These are phyloP conservation scores for Hygrocybe coccinea DNA, from an alignment of 768 basidiomycete genomes.

Conservation along the genomic window DNA sequence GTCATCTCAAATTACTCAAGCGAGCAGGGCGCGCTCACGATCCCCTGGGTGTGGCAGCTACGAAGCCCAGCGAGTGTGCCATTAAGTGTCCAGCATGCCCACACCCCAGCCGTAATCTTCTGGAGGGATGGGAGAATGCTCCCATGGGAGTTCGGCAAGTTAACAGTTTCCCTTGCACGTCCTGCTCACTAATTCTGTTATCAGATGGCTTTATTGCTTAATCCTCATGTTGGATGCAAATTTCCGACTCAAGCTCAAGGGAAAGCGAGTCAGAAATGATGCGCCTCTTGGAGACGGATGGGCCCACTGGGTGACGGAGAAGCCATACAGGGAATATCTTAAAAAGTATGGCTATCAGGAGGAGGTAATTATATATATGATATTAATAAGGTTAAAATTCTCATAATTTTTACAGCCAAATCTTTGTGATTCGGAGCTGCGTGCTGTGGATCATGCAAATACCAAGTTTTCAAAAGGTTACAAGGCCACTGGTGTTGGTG, in stretches of 20 bases:
- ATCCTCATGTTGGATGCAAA: conserved; percentile 31
- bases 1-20: conserved; percentile 20
- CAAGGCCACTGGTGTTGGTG: conserved; percentile 26
- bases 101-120: conserved; percentile 17
- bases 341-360: conserved; percentile 4
- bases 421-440: conserved; percentile 11
- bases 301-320: conserved; percentile 17
- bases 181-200: neutral
- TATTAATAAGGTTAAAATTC: neutral
- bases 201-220: conserved; percentile 25
- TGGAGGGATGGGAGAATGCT: conserved; percentile 10
- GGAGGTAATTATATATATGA: conserved; percentile 5
- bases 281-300: conserved; percentile 15
- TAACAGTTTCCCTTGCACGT: neutral
- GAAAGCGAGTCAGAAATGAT: conserved; percentile 21
- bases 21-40: conserved; percentile 20
- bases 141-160: neutral
- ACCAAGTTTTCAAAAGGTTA: conserved; percentile 10
- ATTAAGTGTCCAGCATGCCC: conserved; percentile 26
- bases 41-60: conserved; percentile 1
- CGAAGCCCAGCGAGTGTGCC: conserved; percentile 14
- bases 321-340: conserved; percentile 6
- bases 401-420: neutral
- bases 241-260: conserved; percentile 26
- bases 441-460: conserved; percentile 11